Conservation (phyloP, 805 yeast genomes). For the Candida ovalis region DNA sequence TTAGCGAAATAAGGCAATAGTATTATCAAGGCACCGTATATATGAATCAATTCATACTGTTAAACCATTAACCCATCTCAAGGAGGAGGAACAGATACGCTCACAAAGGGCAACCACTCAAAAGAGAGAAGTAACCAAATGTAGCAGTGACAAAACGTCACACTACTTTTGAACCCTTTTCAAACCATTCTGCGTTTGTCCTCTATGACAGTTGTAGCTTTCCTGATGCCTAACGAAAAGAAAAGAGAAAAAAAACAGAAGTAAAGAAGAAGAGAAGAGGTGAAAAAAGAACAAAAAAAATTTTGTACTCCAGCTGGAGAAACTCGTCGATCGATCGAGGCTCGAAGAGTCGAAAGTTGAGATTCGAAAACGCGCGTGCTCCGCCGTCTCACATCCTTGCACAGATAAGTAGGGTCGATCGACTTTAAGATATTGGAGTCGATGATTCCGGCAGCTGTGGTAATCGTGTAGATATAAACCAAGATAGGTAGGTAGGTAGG, state of each 20-base stretch:
- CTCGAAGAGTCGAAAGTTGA: too few species aligned
- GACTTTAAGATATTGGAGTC: too few species aligned
- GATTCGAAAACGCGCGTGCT: too few species aligned
- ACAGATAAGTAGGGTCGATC: too few species aligned
- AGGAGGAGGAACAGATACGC: slow-evolving; percentile 5
- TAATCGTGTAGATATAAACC: too few species aligned
- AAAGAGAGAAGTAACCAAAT: not conserved
- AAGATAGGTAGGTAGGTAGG: too few species aligned
- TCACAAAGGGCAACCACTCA: not conserved
- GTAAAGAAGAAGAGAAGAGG: not conserved
- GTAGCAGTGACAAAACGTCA: slow-evolving; percentile 1
- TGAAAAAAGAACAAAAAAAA: not conserved
- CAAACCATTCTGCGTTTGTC: slow-evolving; percentile 5
- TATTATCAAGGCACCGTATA: not conserved
- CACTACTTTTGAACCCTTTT: not conserved
- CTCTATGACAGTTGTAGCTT: slow-evolving; percentile 1
- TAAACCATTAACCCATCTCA: slow-evolving; percentile 5
- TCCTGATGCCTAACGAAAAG: not conserved
- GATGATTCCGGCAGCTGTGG: too few species aligned
- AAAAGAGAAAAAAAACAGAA: not conserved
- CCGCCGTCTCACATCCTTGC: too few species aligned
- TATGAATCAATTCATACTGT: not conserved
- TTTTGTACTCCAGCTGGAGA: too few species aligned
- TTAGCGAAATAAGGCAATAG: slow-evolving; percentile 35
- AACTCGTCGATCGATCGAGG: too few species aligned